These are phyloP conservation scores for Sporobolomyces pararoseus DNA, from an alignment of 768 basidiomycete genomes.

Conservation along the genomic window DNA sequence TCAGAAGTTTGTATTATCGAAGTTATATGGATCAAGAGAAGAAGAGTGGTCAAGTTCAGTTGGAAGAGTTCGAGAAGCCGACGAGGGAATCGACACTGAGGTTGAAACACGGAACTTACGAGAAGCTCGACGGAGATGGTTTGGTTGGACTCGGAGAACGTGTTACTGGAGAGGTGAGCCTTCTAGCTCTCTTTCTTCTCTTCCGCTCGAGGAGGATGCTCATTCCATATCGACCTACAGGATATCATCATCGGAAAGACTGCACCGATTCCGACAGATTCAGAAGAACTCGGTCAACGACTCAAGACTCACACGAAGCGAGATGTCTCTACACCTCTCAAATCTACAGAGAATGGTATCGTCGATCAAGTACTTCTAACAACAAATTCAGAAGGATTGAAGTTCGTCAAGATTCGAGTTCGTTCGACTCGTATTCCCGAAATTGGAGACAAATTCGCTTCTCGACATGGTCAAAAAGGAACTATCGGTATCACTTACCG, in stretches of 20 bases:
- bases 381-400: conserved; percentile 90
- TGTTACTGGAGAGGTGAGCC: conserved; percentile 69
- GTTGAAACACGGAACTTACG: conserved; percentile 98
- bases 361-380: conserved; percentile 97
- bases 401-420: conserved; percentile 96
- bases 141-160: conserved; percentile 92
- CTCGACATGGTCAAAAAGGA: conserved; percentile 98
- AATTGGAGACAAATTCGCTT: conserved; percentile 98
- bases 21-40: conserved; percentile 99
- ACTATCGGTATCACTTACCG: conserved; percentile 99
- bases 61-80: conserved; percentile 97
- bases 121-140: conserved; percentile 95
- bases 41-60: conserved; percentile 81
- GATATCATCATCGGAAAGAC: conserved; percentile 99
- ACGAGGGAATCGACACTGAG: conserved; percentile 85
- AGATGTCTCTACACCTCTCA: conserved; percentile 94
- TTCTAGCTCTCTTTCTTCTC: neutral
- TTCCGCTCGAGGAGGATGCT: neutral
- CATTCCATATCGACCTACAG: conserved; percentile 18
- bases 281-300: conserved; percentile 92
- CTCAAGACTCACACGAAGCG: conserved; percentile 88
- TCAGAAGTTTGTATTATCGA: conserved; percentile 97
- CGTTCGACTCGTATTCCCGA: conserved; percentile 94
- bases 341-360: conserved; percentile 95
- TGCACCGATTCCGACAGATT: conserved; percentile 91